A percentile compares a stretch with the other conserved stretches of the same genome.
Evolutionary conservation across 139 green algal genomes (phyloP).

Genomic region (Chlorella sp.): DNA sequence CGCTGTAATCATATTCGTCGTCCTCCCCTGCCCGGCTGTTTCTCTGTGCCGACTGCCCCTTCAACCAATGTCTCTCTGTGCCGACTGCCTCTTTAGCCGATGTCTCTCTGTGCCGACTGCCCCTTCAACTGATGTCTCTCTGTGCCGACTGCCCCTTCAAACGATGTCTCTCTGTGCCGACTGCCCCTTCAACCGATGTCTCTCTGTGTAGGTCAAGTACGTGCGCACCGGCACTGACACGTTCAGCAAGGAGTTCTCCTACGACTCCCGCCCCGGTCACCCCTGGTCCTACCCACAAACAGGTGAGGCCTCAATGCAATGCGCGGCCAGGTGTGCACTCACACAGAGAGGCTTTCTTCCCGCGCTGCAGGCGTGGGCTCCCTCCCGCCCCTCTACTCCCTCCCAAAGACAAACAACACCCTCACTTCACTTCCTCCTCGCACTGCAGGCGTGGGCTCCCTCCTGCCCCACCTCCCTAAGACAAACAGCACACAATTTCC

Average conservation of each 20-base stretch:
- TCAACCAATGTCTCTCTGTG: too few species aligned
- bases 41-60: too few species aligned
- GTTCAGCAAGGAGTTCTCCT: background rate
- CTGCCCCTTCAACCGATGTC: background rate
- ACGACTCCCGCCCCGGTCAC: background rate
- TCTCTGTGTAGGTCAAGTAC: conserved; percentile 18
- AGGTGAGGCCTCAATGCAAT: background rate
- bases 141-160: too few species aligned
- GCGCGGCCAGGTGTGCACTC: background rate
- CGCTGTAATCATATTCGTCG: too few species aligned
- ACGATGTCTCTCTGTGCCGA: too few species aligned
- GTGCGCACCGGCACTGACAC: background rate
- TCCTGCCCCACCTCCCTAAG: background rate
- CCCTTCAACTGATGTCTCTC: too few species aligned
- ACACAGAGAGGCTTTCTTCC: too few species aligned
- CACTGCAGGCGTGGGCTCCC: background rate
- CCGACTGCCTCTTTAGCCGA: too few species aligned
- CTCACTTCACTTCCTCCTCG: background rate
- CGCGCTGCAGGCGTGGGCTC: background rate
- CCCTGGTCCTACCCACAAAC: conserved; percentile 29
- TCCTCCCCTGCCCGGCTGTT: too few species aligned
- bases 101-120: too few species aligned
- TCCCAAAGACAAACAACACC: background rate
- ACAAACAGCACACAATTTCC: too few species aligned
- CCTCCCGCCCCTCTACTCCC: background rate